These are phyloP conservation scores for Ogataea haglerorum DNA, from an alignment of 805 yeast species.

Conservation along the genomic window DNA sequence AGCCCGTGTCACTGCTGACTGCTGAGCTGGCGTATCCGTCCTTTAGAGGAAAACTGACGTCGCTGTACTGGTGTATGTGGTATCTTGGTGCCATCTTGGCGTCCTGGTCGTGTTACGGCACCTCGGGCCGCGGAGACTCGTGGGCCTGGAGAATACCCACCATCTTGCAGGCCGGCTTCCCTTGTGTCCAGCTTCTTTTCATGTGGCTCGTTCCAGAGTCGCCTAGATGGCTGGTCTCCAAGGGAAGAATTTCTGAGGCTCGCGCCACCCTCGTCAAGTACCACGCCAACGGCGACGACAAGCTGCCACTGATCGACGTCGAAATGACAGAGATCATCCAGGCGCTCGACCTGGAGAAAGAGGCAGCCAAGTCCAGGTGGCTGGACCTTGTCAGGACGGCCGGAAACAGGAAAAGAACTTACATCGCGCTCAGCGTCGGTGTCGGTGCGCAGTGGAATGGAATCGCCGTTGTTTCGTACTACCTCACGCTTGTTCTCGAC, in stretches of 20 bases:
- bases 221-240: slow-evolving; percentile 41
- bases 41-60: slow-evolving; percentile 39
- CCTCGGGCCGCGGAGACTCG: slow-evolving; percentile 29
- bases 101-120: slow-evolving; percentile 45
- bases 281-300: slow-evolving; percentile 38
- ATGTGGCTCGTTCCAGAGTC: slow-evolving; percentile 41
- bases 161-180: slow-evolving; percentile 46
- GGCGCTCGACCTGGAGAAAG: slow-evolving; percentile 37
- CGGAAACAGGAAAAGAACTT: slow-evolving; percentile 38
- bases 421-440: slow-evolving; percentile 30
- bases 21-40: slow-evolving; percentile 50
- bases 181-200: slow-evolving; percentile 38
- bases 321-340: slow-evolving; percentile 37
- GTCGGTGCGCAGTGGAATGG: slow-evolving; percentile 41
- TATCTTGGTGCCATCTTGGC: slow-evolving; percentile 45
- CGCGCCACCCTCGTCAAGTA: slow-evolving; percentile 31
- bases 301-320: slow-evolving; percentile 31
- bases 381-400: slow-evolving; percentile 35
- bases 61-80: slow-evolving; percentile 48
- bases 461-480: slow-evolving; percentile 46
- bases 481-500: slow-evolving; percentile 42
- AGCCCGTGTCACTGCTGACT: slow-evolving; percentile 46
- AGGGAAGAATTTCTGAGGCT: slow-evolving; percentile 37
- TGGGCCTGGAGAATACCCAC: slow-evolving; percentile 58
- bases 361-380: slow-evolving; percentile 32